A percentile compares a stretch with the other conserved stretches of the same genome.
Evolutionary conservation across 2,329 filamentous ascomycete species (phyloP).

Genomic region (Bipolaris cookei): DNA sequence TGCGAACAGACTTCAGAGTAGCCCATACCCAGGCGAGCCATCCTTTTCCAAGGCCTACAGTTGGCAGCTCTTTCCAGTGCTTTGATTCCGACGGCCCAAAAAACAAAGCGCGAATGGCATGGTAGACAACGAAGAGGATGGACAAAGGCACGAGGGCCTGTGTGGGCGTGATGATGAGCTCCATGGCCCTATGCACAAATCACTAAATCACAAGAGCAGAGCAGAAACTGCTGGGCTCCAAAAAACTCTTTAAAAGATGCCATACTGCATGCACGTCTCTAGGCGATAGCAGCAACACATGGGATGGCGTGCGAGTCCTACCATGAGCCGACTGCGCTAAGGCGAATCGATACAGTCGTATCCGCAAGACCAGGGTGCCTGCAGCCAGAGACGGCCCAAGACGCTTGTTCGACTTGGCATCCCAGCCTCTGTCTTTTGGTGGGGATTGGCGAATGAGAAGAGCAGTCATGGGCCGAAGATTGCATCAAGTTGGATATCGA

Average conservation of each 20-base stretch:
- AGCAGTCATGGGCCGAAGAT: not conserved
- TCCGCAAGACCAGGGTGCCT: not conserved
- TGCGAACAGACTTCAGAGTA: slow-evolving; percentile 18
- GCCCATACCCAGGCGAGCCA: slow-evolving; percentile 21
- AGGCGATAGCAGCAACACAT: not conserved
- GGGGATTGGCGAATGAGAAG: not conserved
- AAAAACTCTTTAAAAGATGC: slow-evolving; percentile 3
- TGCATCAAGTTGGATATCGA: not conserved
- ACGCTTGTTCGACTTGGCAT: not conserved
- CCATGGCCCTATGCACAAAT: slow-evolving; percentile 7
- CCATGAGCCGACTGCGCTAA: not conserved
- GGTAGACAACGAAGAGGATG: slow-evolving; percentile 17
- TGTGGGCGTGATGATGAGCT: slow-evolving; percentile 23
- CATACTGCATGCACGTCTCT: not conserved
- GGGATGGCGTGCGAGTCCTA: not conserved
- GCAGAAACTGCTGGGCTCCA: not conserved
- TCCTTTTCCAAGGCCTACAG: slow-evolving; percentile 18
- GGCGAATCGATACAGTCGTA: not conserved
- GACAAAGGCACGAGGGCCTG: slow-evolving; percentile 21
- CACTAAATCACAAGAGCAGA: not conserved
- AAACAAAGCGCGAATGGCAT: slow-evolving; percentile 17
- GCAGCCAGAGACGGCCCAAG: slow-evolving; percentile 2
- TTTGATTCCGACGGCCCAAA: slow-evolving; percentile 16
- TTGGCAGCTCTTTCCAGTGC: slow-evolving; percentile 19
- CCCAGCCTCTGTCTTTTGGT: not conserved